Conservation (phyloP, 345 rosid genomes). For the Psidium friedrichsthalianum region DNA sequence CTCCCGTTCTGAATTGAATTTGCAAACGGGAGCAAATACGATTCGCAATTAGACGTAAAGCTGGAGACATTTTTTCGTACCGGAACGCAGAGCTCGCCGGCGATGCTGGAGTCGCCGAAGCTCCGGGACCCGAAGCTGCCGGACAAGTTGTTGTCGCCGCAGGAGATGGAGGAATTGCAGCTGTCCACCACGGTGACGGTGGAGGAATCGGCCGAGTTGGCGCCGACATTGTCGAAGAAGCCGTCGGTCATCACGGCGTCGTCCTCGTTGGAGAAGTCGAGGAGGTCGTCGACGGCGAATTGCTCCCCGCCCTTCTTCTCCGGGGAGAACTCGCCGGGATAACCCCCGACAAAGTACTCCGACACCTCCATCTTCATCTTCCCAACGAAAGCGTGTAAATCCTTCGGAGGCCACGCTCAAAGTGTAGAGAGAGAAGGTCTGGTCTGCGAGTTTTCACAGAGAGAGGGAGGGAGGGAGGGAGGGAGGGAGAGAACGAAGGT, state of each 20-base stretch:
- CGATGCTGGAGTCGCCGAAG: slow-evolving; percentile 31
- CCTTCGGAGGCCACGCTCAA: background rate
- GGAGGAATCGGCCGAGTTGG: slow-evolving; percentile 32
- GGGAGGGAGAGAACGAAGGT: background rate
- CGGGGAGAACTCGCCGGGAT: slow-evolving; percentile 18
- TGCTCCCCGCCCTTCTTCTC: slow-evolving; percentile 33
- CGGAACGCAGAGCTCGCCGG: slow-evolving; percentile 62
- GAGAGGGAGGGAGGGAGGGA: background rate
- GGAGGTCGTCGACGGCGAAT: slow-evolving; percentile 58
- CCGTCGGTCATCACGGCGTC: slow-evolving; percentile 25
- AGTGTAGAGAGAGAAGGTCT: background rate
- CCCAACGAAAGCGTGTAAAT: background rate
- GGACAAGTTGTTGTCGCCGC: slow-evolving; percentile 14
- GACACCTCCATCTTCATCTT: slow-evolving; percentile 29
- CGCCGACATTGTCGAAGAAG: slow-evolving; percentile 25
- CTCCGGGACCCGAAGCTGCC: slow-evolving; percentile 14
- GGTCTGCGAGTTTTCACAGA: background rate
- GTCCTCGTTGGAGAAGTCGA: slow-evolving; percentile 59
- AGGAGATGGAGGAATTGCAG: slow-evolving; percentile 39
- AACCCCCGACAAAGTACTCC: slow-evolving; percentile 20
- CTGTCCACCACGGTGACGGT: slow-evolving; percentile 24
- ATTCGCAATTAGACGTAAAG: background rate
- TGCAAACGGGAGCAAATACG: background rate
- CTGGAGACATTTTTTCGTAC: slow-evolving; percentile 11
- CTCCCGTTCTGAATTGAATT: background rate